A percentile compares a stretch with the other conserved stretches of the same genome.
phyloP scores from a whole-genome alignment of 169 alveolate genomes.

The Plasmodium malariae region DNA sequence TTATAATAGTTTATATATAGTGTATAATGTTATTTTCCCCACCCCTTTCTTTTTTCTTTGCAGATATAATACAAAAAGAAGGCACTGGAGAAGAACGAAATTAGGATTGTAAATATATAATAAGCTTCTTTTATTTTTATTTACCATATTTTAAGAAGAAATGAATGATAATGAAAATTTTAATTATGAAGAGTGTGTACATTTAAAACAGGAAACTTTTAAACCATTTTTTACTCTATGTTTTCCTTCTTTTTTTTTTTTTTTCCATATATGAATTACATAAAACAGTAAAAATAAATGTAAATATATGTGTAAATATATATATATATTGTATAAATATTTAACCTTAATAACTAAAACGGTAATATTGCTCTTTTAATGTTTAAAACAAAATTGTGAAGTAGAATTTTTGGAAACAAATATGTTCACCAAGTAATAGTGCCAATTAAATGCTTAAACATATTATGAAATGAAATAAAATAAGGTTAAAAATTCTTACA shows the following conservation, averaged over 20 bases:
- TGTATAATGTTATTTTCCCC: not conserved
- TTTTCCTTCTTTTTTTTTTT: slow-evolving; percentile 1
- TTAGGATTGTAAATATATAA: slow-evolving; percentile 89
- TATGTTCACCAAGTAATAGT: not conserved
- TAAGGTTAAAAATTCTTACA: no score
- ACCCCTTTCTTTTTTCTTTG: not conserved
- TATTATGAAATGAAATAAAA: not conserved
- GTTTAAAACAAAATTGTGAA: not conserved
- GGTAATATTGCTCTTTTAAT: not conserved
- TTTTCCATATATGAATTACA: not conserved
- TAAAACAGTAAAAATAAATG: no score
- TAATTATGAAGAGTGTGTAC: slow-evolving; percentile 5
- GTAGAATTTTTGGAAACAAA: not conserved
- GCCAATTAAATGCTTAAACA: not conserved
- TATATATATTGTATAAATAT: not conserved
- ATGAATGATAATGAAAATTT: not conserved
- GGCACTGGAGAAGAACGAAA: slow-evolving; percentile 98
- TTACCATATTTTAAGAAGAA: not conserved
- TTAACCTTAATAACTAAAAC: not conserved
- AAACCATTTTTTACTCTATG: not conserved
- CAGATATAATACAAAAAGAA: slow-evolving; percentile 95
- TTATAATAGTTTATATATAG: no score
- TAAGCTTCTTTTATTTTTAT: not conserved
- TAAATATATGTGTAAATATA: not conserved
- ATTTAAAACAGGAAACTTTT: not conserved